These are phyloP conservation scores for Euphrasia confusa DNA, from an alignment of 257 asterid genomes.

Conservation along the genomic window DNA sequence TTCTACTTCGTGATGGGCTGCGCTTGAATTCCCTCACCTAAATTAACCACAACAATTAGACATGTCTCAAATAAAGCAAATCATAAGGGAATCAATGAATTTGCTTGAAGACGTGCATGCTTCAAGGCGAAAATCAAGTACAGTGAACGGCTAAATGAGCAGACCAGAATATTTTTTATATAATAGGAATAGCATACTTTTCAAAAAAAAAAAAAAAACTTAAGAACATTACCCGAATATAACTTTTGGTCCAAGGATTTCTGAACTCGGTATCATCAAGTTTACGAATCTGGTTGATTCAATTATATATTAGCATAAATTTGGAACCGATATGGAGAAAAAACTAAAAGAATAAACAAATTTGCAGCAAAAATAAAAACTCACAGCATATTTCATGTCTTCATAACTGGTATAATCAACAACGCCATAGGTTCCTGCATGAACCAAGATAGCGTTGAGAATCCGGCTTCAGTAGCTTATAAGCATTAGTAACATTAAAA, in stretches of 20 bases:
- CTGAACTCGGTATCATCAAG: constrained; percentile 93
- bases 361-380: constrained; percentile 20
- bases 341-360: neutral
- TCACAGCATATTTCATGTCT: constrained; percentile 98
- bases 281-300: constrained; percentile 65
- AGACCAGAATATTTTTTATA: no score
- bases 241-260: constrained; percentile 96
- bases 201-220: neutral
- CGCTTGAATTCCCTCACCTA: constrained; percentile 80
- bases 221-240: constrained; percentile 56
- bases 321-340: neutral
- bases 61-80: neutral
- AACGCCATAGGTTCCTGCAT: constrained; percentile 88
- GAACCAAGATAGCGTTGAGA: constrained; percentile 12
- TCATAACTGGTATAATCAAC: constrained; percentile 91
- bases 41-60: constrained; percentile 8
- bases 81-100: neutral
- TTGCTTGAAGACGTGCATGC: neutral
- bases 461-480: constrained; percentile 6
- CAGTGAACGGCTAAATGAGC: no score
- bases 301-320: constrained; percentile 22
- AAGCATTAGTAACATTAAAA: neutral
- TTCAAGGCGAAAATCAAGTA: no score
- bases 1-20: constrained; percentile 80
- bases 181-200: neutral